Percentiles rank a stretch among this genome's conserved stretches.
phyloP scores from a whole-genome alignment of 148 eudicot genomes.

The Rhododendron griersonianum region DNA sequence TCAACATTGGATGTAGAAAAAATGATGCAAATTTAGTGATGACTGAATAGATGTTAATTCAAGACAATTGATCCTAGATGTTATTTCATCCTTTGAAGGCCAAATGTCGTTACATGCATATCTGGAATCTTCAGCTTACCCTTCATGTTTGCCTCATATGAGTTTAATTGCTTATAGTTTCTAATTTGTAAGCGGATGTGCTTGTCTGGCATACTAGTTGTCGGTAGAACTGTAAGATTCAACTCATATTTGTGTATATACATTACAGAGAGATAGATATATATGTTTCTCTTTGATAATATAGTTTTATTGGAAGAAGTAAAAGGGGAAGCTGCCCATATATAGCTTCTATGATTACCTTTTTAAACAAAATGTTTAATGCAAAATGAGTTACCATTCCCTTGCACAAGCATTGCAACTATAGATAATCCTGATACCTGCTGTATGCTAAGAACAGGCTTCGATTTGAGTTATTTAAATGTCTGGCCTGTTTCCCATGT shows the following conservation, averaged over 20 bases:
- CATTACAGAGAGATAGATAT: not conserved
- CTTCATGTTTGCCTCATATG: not conserved
- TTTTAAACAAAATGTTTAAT: not conserved
- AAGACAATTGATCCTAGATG: not conserved
- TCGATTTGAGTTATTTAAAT: not conserved
- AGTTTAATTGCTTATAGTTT: not conserved
- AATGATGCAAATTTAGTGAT: not conserved
- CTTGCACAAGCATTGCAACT: not conserved
- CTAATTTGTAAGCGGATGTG: not conserved
- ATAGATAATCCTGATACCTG: not conserved
- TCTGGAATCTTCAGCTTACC: not conserved
- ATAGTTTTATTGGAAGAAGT: not conserved
- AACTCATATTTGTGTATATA: too few relatives aligned
- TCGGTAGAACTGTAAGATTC: not conserved
- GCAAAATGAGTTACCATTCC: not conserved
- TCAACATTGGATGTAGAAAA: not conserved
- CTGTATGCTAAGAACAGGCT: not conserved
- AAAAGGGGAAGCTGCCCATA: not conserved
- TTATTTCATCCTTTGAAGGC: not conserved
- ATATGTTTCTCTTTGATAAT: not conserved
- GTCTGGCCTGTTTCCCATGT: not conserved
- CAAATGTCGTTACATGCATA: not conserved
- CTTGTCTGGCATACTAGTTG: not conserved
- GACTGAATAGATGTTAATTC: not conserved
- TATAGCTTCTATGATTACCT: not conserved